Evolutionary conservation across 345 rosid genomes (phyloP), one percentile per base, ranked within the genome.

Genomic region (Kernera saxatilis): DNA sequence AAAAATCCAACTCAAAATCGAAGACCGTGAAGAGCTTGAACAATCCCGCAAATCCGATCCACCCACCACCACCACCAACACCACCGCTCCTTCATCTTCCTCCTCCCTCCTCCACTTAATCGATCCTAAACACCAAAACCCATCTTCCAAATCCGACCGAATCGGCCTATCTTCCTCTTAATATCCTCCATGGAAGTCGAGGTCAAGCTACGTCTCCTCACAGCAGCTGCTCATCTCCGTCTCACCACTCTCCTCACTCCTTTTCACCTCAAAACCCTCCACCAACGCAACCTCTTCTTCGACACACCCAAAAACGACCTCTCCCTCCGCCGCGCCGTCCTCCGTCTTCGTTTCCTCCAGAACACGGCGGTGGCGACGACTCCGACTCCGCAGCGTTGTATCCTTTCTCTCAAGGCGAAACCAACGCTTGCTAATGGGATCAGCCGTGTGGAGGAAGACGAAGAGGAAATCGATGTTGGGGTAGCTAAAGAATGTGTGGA

Each of bases 381-480:
- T 10, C 1, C 65, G 21, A 1, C 84, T 43, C 65, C 72, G 11
- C 26, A 58, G n/a, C 83, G 83, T 49, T 87, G 90, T 52, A 63
- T 86, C 54, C 60, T 85, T 67, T 80, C 96, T 2, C 94, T 91
- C 17, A 93, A 89, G 54, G 85, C 87, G 23, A 86, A 80, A 36
- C 82, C 97, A 49, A 70, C 81, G 27, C 72, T 89, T 13, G 63
- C 79, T 25, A 73, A 91, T 19, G 96, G 97, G 19, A 84, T 91
- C 6, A 89, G 98, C 49, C 94, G 91, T 6, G 96, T 93, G 9
- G 94, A 86, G 59, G 96, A 93, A 74, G 94, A 91, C 57, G 96
- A 87, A 76, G 98, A 89, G 75, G 91, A 93, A 1, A 43, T 91
- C 36, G 90, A 89, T 1, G 78, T 73, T 0, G 69, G 3, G 2